Base-by-base conservation (phyloP, 495 filamentous ascomycete species). In the Peziza echinospora region DNA sequence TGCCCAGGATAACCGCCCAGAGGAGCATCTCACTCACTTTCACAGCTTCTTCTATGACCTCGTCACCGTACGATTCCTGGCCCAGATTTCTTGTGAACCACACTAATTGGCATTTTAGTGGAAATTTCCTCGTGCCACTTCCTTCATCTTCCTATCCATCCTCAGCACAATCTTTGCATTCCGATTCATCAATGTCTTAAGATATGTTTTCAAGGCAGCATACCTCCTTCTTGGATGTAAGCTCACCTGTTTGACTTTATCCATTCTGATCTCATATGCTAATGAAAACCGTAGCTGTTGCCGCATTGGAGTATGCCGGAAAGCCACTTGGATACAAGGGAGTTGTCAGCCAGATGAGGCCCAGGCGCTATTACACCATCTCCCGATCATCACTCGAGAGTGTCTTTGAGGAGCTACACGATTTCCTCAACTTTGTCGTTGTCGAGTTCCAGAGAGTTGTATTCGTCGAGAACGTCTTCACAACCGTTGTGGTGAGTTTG, bases 381-480 rank as follows among this genome's bases (percentile, higher is more conserved):
- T 77, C 85, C 8, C 75, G 80, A 54, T 82, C 89, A 53, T 82
- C 81, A 7, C 66, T 93, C 11, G 83, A 96, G 54, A 65, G 69
- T 46, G 57, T 84, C 13, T 68, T 85, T 45, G 85, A 84, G 51
- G 89, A 96, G 58, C 60, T 87, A 24, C 80, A 87, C 60, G 85
- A 94, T 63, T 69, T 99, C 43, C 65, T 86, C 64, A 93, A 99
- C 71, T 99, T 99, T 67, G 84, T 94, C 65, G 71, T 93, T 52
- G 84, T 99, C 52, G 89, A 99, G 66, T 77, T 82, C 61, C 89
- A 99, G 72, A 77, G 91, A 49, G 73, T 99, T 56, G 54, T 96
- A 46, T 99, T 92, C 54, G 89, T 78, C 44, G 89, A 99, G 75
- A 96, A 96, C 58, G 68, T 92, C 43, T 67, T 73, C 47, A 77